These are phyloP conservation scores for Anthracocystis walkeri DNA, from an alignment of 1,284 basidiomycete genomes.

Conservation along the genomic window DNA sequence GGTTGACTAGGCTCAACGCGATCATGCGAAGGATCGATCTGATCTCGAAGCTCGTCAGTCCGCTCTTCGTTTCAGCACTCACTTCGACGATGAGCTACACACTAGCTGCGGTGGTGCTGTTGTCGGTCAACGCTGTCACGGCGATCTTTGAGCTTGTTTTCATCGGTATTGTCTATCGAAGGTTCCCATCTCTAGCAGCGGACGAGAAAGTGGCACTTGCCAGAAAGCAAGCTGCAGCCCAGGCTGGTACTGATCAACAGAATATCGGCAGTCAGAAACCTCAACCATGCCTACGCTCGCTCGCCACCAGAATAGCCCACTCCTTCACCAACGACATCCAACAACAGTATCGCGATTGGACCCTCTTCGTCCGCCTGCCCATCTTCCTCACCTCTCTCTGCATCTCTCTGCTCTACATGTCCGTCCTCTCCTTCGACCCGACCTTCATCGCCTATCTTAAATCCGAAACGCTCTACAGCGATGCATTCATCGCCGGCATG, in stretches of 20 bases:
- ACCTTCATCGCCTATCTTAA: conserved; percentile 65
- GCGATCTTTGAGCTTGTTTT: conserved; percentile 57
- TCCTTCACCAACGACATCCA: conserved; percentile 18
- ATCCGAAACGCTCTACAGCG: conserved; percentile 65
- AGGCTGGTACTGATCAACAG: neutral
- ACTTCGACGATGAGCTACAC: conserved; percentile 65
- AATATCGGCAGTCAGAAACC: neutral
- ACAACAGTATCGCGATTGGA: conserved; percentile 70
- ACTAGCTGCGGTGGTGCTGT: conserved; percentile 45
- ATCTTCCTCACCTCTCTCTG: conserved; percentile 71
- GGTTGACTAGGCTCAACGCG: conserved; percentile 66
- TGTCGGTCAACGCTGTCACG: conserved; percentile 43
- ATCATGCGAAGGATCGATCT: conserved; percentile 73
- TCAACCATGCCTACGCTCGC: neutral
- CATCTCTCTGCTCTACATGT: conserved; percentile 74
- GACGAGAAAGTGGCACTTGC: conserved; percentile 33
- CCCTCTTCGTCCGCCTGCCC: conserved; percentile 72
- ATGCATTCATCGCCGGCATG: conserved; percentile 75
- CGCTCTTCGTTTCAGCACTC: conserved; percentile 75
- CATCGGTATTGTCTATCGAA: conserved; percentile 50
- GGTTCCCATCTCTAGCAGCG: conserved; percentile 47
- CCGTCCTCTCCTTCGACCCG: conserved; percentile 70
- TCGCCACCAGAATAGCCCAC: neutral
- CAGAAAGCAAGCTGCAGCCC: conserved; percentile 8
- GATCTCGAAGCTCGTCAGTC: conserved; percentile 74